Percentiles rank a stretch among this genome's conserved stretches.
These are phyloP conservation scores for Schizothecium vesticola DNA, from an alignment of 495 filamentous ascomycete species.

Conservation along the genomic window DNA sequence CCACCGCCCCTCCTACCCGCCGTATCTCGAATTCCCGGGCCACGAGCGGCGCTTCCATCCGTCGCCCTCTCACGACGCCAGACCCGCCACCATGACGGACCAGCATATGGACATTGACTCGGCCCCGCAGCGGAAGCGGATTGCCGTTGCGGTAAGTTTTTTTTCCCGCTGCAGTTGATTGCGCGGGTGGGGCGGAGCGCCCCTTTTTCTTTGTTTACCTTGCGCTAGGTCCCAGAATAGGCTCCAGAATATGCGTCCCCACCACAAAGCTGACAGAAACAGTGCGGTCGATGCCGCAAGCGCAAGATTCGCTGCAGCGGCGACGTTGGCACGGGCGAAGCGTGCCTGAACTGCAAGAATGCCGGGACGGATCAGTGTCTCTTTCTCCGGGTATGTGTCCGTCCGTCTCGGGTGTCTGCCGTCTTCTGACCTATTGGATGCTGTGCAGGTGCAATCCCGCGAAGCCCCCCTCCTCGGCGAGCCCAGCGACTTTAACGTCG, in stretches of 20 bases:
- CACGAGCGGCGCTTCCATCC: slow-evolving; percentile 33
- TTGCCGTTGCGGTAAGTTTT: slow-evolving; percentile 62
- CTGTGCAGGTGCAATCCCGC: slow-evolving; percentile 42
- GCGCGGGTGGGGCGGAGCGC: neutral
- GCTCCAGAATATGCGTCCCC: too few relatives aligned
- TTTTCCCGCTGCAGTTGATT: neutral
- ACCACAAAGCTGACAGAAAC: slow-evolving; percentile 10
- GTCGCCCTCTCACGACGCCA: slow-evolving; percentile 26
- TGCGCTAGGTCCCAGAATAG: neutral
- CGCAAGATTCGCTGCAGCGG: slow-evolving; percentile 96
- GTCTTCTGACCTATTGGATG: slow-evolving; percentile 15
- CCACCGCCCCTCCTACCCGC: slow-evolving; percentile 25
- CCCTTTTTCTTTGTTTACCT: neutral
- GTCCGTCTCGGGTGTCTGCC: slow-evolving; percentile 1
- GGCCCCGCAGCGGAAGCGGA: slow-evolving; percentile 49
- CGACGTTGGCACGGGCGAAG: slow-evolving; percentile 66
- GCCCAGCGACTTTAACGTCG: slow-evolving; percentile 10
- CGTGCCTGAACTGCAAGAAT: slow-evolving; percentile 77
- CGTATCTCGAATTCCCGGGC: slow-evolving; percentile 27
- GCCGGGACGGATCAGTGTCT: slow-evolving; percentile 66
- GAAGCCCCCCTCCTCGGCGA: slow-evolving; percentile 41
- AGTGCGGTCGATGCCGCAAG: slow-evolving; percentile 90
- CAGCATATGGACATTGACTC: slow-evolving; percentile 34
- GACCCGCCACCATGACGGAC: slow-evolving; percentile 38
- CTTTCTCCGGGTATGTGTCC: slow-evolving; percentile 63